Evolutionary conservation across 148 eudicot genomes (phyloP).

Genomic region (Rhododendron henanense): DNA sequence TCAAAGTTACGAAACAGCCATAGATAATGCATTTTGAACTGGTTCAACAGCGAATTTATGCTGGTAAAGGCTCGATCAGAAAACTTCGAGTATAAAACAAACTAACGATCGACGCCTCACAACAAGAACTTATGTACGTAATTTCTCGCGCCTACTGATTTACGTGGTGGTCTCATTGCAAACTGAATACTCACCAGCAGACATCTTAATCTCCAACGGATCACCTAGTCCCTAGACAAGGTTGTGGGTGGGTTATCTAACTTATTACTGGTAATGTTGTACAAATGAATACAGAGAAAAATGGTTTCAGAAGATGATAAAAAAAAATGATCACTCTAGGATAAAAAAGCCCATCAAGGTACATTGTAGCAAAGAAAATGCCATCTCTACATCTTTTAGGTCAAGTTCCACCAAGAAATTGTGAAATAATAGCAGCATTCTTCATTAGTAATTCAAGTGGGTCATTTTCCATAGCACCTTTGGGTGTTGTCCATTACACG

Average conservation of each 20-base stretch:
- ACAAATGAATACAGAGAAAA: too few species aligned
- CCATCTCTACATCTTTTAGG: not conserved
- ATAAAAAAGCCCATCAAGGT: too few species aligned
- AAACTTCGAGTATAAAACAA: not conserved
- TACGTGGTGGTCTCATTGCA: not conserved
- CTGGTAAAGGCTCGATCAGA: not conserved
- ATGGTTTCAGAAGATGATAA: too few species aligned
- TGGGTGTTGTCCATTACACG: not conserved
- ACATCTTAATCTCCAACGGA: not conserved
- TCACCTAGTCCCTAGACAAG: not conserved
- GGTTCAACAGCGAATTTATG: not conserved
- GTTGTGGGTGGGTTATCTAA: not conserved
- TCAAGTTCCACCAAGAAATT: not conserved
- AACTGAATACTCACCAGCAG: not conserved
- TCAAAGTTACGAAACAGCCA: not conserved
- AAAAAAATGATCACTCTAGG: too few species aligned
- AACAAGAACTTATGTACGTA: not conserved
- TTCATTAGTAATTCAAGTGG: not conserved
- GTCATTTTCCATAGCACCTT: not conserved
- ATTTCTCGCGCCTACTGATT: too few species aligned
- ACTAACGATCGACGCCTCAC: not conserved
- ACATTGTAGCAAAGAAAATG: not conserved
- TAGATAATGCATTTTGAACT: not conserved
- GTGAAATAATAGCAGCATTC: not conserved
- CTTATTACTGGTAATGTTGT: too few species aligned